A percentile compares a stretch with the other conserved stretches of the same genome.
Conservation (phyloP, 2,329 filamentous ascomycete genomes). For the Penicillium sp. region DNA sequence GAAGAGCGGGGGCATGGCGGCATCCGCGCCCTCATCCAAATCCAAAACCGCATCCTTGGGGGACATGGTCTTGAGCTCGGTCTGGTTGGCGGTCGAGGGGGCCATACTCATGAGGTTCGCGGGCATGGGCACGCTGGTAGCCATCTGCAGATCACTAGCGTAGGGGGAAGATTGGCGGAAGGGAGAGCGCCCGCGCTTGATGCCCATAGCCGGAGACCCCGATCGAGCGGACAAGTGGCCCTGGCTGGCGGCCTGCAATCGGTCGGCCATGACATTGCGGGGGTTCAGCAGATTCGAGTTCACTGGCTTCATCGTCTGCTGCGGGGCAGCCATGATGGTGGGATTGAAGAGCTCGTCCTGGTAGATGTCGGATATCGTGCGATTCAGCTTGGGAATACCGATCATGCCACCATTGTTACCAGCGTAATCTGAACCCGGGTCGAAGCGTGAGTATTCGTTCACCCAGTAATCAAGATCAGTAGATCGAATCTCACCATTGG, state of each 20-base stretch:
- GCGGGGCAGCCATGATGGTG: conserved; percentile 40
- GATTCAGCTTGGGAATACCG: conserved; percentile 72
- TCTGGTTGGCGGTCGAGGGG: conserved; percentile 29
- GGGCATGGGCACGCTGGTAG: conserved; percentile 37
- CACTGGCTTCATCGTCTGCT: conserved; percentile 38
- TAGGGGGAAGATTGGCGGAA: conserved; percentile 73
- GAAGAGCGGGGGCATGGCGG: conserved; percentile 70
- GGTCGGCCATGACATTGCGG: conserved; percentile 68
- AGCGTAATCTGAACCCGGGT: conserved; percentile 58
- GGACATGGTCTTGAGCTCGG: conserved; percentile 80
- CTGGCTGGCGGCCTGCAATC: conserved; percentile 76
- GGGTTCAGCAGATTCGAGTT: conserved; percentile 49
- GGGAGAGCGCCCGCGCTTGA: conserved; percentile 71
- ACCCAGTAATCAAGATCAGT: conserved; percentile 50
- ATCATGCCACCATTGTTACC: conserved; percentile 38
- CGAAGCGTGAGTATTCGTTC: conserved; percentile 68
- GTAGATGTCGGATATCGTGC: conserved; percentile 84
- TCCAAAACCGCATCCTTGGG: conserved; percentile 90
- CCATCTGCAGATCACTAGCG: conserved; percentile 52
- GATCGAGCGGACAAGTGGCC: conserved; percentile 67
- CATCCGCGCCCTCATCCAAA: conserved; percentile 71
- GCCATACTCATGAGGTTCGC: conserved; percentile 35
- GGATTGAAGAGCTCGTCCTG: conserved; percentile 79
- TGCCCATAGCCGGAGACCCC: conserved; percentile 55
- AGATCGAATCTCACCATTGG: conserved; percentile 56